These are phyloP conservation scores for Starmerella roubikii DNA, from an alignment of 805 yeast genomes.

Conservation along the genomic window DNA sequence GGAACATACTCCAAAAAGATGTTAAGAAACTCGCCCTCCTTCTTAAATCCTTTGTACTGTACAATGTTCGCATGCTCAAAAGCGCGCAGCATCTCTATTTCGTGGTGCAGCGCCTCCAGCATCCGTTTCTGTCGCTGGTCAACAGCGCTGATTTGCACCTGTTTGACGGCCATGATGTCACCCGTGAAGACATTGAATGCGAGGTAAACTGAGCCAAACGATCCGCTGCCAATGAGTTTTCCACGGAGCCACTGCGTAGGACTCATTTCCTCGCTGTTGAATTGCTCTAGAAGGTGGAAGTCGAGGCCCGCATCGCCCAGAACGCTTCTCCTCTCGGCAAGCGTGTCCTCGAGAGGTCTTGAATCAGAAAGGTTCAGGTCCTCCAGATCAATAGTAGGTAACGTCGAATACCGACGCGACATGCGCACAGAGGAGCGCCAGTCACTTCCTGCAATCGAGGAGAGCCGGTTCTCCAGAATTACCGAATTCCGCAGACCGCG, in stretches of 20 bases:
- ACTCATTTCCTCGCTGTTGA: slow-evolving; percentile 34
- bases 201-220: slow-evolving; percentile 83
- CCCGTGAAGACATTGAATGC: slow-evolving; percentile 90
- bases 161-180: slow-evolving; percentile 94
- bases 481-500: slow-evolving; percentile 76
- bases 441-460: slow-evolving; percentile 26
- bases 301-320: slow-evolving; percentile 4
- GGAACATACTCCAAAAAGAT: slow-evolving; percentile 71
- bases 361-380: not conserved
- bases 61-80: slow-evolving; percentile 87
- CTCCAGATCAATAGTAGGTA: slow-evolving; percentile 15
- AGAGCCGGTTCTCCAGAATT: slow-evolving; percentile 55
- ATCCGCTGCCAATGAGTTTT: slow-evolving; percentile 84
- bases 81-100: slow-evolving; percentile 51
- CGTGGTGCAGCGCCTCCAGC: slow-evolving; percentile 20
- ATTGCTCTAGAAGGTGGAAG: slow-evolving; percentile 27
- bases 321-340: not conserved
- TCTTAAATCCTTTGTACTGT: slow-evolving; percentile 76
- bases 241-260: slow-evolving; percentile 88
- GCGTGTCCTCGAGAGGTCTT: not conserved
- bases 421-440: slow-evolving; percentile 18
- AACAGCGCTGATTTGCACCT: slow-evolving; percentile 51
- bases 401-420: slow-evolving; percentile 18
- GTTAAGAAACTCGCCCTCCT: slow-evolving; percentile 56
- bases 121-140: slow-evolving; percentile 21